A percentile compares a stretch with the other conserved stretches of the same genome.
Conservation (phyloP, 306 rosid genomes). For the Comarum palustre region DNA sequence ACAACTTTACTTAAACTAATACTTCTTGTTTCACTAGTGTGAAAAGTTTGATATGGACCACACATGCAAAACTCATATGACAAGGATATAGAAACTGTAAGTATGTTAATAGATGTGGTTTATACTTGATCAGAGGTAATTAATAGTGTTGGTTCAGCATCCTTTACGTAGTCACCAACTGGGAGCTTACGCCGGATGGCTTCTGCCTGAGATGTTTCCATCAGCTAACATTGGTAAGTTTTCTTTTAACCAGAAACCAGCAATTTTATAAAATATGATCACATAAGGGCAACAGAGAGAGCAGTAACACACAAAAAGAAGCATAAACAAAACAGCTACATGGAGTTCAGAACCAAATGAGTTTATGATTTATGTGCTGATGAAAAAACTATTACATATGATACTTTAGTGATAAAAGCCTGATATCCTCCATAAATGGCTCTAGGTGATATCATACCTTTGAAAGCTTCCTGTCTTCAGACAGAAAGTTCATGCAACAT, state of each 20-base stretch:
- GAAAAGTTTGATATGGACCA: background rate
- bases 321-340: background rate
- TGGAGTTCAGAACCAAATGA: background rate
- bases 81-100: slow-evolving; percentile 23
- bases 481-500: slow-evolving; percentile 8
- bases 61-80: slow-evolving; percentile 16
- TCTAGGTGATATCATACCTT: slow-evolving; percentile 44
- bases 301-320: background rate
- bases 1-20: slow-evolving; percentile 3
- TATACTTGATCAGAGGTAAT: slow-evolving; percentile 95
- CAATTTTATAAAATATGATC: slow-evolving; percentile 2
- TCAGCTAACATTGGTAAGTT: slow-evolving; percentile 40
- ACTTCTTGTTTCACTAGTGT: background rate
- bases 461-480: slow-evolving; percentile 10
- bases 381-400: slow-evolving; percentile 1
- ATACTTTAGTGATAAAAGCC: slow-evolving; percentile 6
- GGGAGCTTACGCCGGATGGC: slow-evolving; percentile 73
- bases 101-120: slow-evolving; percentile 38
- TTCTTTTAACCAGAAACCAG: slow-evolving; percentile 29
- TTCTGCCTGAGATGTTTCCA: slow-evolving; percentile 75
- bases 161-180: slow-evolving; percentile 61
- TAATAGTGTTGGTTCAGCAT: slow-evolving; percentile 66
- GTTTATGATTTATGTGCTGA: background rate
- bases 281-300: slow-evolving; percentile 8
- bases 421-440: slow-evolving; percentile 60